Percentiles rank a stretch among this genome's conserved stretches.
These are phyloP conservation scores for Astrothelium subdiscretum DNA, from an alignment of 495 filamentous ascomycete species.

Conservation along the genomic window DNA sequence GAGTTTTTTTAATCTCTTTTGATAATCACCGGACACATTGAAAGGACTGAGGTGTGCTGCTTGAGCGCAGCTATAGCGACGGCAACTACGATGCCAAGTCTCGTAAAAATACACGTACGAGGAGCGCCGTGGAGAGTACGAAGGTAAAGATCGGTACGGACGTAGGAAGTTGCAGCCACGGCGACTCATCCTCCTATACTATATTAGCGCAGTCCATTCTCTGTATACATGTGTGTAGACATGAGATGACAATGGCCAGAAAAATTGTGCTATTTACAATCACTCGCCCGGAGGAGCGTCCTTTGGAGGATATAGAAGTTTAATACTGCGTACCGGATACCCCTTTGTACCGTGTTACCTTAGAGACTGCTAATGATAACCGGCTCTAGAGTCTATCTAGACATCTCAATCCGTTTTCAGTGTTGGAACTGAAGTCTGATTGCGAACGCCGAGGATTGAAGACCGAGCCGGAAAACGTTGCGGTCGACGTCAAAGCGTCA, in stretches of 20 bases:
- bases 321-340: too few species aligned
- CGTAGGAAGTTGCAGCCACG: conserved; percentile 40
- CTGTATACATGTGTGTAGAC: neutral
- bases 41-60: neutral
- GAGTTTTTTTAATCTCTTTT: conserved; percentile 41
- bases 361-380: too few species aligned
- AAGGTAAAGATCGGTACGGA: conserved; percentile 28
- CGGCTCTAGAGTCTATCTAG: too few species aligned
- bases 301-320: too few species aligned
- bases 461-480: neutral
- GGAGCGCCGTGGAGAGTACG: conserved; percentile 6
- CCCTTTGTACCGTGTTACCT: too few species aligned
- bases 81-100: neutral
- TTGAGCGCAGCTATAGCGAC: neutral
- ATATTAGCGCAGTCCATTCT: neutral
- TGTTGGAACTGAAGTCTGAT: neutral
- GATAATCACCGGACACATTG: conserved; percentile 19
- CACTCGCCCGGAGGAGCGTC: too few species aligned
- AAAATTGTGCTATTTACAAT: too few species aligned
- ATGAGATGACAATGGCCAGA: neutral
- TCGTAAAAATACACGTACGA: conserved; percentile 9
- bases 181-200: conserved; percentile 16
- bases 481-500: neutral
- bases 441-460: neutral
- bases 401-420: neutral